Conservation (phyloP, 805 yeast genomes). For the Teunomyces panamensis region DNA sequence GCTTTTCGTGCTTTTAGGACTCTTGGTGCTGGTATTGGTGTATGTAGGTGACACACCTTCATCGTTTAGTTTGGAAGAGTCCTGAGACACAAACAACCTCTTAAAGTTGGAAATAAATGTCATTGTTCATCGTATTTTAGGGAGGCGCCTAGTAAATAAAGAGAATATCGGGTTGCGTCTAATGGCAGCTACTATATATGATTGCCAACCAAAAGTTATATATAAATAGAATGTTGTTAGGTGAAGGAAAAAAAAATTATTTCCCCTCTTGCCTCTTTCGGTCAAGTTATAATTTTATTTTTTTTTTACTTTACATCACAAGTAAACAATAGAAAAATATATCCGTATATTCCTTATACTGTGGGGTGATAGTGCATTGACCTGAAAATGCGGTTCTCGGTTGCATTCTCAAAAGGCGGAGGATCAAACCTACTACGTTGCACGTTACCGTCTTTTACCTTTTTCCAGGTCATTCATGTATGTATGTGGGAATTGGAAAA, state of each 20-base stretch:
- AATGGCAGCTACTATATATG: neutral
- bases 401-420: neutral
- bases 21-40: neutral
- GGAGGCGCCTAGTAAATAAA: neutral
- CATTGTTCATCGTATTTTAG: neutral
- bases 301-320: neutral
- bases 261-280: conserved; percentile 1
- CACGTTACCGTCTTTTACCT: neutral
- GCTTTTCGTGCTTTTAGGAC: neutral
- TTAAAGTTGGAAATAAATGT: conserved; percentile 10
- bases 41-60: neutral
- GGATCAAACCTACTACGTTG: neutral
- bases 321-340: neutral
- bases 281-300: neutral
- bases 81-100: conserved; percentile 9
- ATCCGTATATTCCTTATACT: conserved; percentile 2
- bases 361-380: neutral
- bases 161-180: neutral
- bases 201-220: neutral
- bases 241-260: conserved; percentile 1
- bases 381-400: neutral
- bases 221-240: conserved; percentile 3
- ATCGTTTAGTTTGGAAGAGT: neutral
- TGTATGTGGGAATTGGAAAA: no score
- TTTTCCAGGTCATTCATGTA: no score